Base-by-base conservation (phyloP, 257 asterid genomes). In the Haberlea rhodopensis region DNA sequence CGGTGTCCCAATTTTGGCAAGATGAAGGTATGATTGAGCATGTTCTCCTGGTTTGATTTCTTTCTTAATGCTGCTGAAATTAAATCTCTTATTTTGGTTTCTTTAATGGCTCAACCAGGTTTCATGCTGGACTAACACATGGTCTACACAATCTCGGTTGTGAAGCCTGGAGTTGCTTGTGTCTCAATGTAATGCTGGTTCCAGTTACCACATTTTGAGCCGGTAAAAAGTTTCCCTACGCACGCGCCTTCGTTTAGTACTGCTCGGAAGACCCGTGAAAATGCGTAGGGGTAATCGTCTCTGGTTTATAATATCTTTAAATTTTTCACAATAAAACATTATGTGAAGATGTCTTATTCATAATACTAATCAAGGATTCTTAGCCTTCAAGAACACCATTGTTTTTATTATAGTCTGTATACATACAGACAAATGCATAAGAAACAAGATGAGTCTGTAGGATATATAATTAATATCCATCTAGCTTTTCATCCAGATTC, bases 1-100 rank as follows among this genome's bases (percentile, higher is more conserved):
- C 48, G 99, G n/a, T 67, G 76, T 69, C 45, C 78, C 83, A 9
- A 78, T 94, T 71, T 78, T 90, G 67, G 86, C 86, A 11, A 61
- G 24, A 75, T 71, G 73, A 79, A 8, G 57, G 59, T 26, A 18
- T 20, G 16, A 21, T 26, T 10, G n/a, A 20, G 26, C 27, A 29
- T 43, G 2, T 24, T 66, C 51, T 23, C 11, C 40, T 22, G 63
- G 40, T 63, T 61, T 46, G 21, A 21, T 28, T n/a, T 34, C 18
- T 15, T 31, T 43, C 18, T 6, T 46, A 52, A 20, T 11, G 15
- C 9, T 3, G 15, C 23, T 22, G 19, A 10, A 7, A 19, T 58
- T 18, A 26, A 8, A 57, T 29, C 10, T 59, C 9, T 3, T 21
- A 31, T 58, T 6, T 29, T 37, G n/a, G 45, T 57, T 29, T 26